A percentile compares a stretch with the other conserved stretches of the same genome.
These are phyloP conservation scores for Triangularia setosa DNA, from an alignment of 2,329 filamentous ascomycete genomes.

Conservation along the genomic window DNA sequence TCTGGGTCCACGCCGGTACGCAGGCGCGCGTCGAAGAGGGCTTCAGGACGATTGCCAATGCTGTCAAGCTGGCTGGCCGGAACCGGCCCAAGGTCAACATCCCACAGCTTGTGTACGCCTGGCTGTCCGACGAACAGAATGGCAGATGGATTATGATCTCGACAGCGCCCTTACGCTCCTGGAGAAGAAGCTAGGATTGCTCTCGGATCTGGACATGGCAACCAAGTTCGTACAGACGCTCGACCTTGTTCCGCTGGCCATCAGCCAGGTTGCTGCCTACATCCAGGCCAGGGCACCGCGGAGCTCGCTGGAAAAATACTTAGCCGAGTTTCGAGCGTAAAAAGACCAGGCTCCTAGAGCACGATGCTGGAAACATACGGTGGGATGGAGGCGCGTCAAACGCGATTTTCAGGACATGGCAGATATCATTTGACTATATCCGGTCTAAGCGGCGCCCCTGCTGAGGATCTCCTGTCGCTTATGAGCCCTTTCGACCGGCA, in stretches of 20 bases:
- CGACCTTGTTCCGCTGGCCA: constrained; percentile 33
- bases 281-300: constrained; percentile 28
- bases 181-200: constrained; percentile 25
- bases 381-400: constrained; percentile 21
- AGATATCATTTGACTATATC: constrained; percentile 32
- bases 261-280: constrained; percentile 34
- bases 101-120: constrained; percentile 28
- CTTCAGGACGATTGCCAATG: constrained; percentile 32
- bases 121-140: constrained; percentile 30
- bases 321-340: constrained; percentile 31
- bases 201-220: constrained; percentile 15
- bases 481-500: constrained; percentile 44
- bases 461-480: constrained; percentile 39
- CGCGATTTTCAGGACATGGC: constrained; percentile 27
- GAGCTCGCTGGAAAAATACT: constrained; percentile 35
- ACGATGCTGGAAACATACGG: constrained; percentile 10
- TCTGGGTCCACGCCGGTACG: constrained; percentile 14
- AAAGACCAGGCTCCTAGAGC: constrained; percentile 2
- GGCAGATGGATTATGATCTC: constrained; percentile 35
- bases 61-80: constrained; percentile 27
- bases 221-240: constrained; percentile 28
- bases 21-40: constrained; percentile 31
- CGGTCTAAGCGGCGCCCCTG: constrained; percentile 29
- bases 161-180: constrained; percentile 35
- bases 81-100: constrained; percentile 26